Conservation (phyloP, 495 filamentous ascomycete species). For the Elaphomyces granulatus region DNA sequence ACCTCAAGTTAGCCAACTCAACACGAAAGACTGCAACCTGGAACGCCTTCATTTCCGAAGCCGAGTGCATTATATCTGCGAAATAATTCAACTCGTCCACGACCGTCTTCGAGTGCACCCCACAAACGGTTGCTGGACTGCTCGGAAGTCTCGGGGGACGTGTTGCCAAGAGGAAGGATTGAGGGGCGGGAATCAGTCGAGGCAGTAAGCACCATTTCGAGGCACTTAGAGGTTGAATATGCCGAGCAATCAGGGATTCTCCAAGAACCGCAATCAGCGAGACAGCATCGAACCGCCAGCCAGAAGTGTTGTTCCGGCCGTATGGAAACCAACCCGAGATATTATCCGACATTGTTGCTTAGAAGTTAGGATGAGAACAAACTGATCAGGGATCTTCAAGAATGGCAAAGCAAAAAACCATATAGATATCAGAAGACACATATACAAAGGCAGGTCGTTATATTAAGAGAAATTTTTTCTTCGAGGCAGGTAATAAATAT, state of each 20-base stretch:
- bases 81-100: conserved; percentile 43
- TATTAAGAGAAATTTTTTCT: too few relatives aligned
- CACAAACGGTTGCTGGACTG: conserved; percentile 24
- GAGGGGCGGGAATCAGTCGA: conserved; percentile 50
- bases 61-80: conserved; percentile 39
- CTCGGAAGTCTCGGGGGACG: conserved; percentile 36
- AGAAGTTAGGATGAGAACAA: too few relatives aligned
- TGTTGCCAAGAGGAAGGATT: conserved; percentile 41
- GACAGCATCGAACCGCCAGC: conserved; percentile 36
- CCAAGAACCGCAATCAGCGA: conserved; percentile 47
- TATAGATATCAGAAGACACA: too few relatives aligned
- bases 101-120: conserved; percentile 37
- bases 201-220: conserved; percentile 41
- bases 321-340: neutral
- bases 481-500: too few relatives aligned
- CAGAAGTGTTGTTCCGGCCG: neutral
- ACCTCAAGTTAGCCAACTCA: neutral
- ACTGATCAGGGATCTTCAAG: too few relatives aligned
- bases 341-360: too few relatives aligned
- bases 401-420: too few relatives aligned
- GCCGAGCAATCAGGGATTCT: conserved; percentile 40
- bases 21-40: neutral
- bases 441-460: too few relatives aligned
- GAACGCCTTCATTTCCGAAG: neutral
- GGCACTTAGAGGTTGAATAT: conserved; percentile 40